Percentiles rank a stretch among this genome's conserved stretches.
Conservation (phyloP, 352 stramenopile genomes). For the Thalassiosira hispida region DNA sequence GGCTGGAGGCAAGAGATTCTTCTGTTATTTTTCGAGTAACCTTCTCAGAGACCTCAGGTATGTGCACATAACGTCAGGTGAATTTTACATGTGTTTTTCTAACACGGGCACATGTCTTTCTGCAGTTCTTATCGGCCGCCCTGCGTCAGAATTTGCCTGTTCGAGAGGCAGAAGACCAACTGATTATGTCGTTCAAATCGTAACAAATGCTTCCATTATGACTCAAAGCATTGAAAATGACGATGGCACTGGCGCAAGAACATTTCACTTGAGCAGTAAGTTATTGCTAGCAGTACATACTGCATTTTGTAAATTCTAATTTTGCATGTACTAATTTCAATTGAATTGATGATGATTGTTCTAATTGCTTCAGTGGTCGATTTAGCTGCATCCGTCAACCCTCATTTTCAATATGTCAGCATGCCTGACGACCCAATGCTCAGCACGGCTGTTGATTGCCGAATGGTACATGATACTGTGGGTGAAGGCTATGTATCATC, state of each 20-base stretch:
- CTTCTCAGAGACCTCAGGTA: slow-evolving; percentile 60
- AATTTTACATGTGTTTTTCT: too few species aligned
- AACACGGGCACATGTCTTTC: too few species aligned
- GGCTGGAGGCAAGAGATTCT: slow-evolving; percentile 55
- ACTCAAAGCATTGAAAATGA: slow-evolving; percentile 81
- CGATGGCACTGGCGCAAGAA: slow-evolving; percentile 71
- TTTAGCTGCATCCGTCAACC: slow-evolving; percentile 67
- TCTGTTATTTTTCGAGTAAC: slow-evolving; percentile 77
- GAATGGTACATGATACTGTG: slow-evolving; percentile 70
- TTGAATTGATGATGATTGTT: too few species aligned
- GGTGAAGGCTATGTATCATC: slow-evolving; percentile 65
- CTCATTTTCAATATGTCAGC: slow-evolving; percentile 46
- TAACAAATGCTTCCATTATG: slow-evolving; percentile 80
- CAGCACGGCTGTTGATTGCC: slow-evolving; percentile 63
- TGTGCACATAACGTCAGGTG: too few species aligned
- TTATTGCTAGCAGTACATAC: too few species aligned
- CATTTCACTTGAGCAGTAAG: slow-evolving; percentile 72
- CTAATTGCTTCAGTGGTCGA: too few species aligned
- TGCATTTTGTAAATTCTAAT: too few species aligned
- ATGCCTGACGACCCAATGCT: slow-evolving; percentile 61
- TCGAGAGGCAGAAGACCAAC: slow-evolving; percentile 28
- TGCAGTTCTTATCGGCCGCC: slow-evolving; percentile 67
- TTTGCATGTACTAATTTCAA: too few species aligned
- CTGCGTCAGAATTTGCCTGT: slow-evolving; percentile 49
- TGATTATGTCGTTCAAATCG: slow-evolving; percentile 79